Conservation (phyloP, 2,329 filamentous ascomycete species). For the Claviceps purpurea region DNA sequence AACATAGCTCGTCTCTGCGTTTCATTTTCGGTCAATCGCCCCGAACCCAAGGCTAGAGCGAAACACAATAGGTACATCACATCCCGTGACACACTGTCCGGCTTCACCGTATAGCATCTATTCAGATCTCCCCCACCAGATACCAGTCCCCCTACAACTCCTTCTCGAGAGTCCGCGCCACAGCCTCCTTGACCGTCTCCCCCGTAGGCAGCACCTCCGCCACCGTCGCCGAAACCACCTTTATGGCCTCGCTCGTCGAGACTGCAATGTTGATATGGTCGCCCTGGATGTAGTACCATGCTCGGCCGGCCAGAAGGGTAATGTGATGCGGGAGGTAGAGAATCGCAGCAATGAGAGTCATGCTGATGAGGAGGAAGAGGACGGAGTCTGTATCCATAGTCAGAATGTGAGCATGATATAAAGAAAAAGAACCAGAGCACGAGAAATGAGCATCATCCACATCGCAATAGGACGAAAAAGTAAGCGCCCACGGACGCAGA, state of each 20-base stretch:
- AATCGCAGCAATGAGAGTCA: conserved; percentile 73
- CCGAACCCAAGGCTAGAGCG: too few species aligned
- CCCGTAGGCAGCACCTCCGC: conserved; percentile 12
- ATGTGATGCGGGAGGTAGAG: conserved; percentile 93
- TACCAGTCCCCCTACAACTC: conserved; percentile 17
- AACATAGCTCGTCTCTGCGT: too few species aligned
- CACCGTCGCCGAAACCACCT: conserved; percentile 18
- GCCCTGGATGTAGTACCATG: conserved; percentile 91
- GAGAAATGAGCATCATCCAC: too few species aligned
- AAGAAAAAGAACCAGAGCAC: background rate
- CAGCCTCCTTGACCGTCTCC: conserved; percentile 11
- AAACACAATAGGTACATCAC: too few species aligned
- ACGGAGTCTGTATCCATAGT: conserved; percentile 55
- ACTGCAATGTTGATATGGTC: conserved; percentile 45
- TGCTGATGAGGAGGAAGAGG: conserved; percentile 76
- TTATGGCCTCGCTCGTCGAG: conserved; percentile 19
- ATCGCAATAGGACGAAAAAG: too few species aligned
- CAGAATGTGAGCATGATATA: background rate
- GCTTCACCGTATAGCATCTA: background rate
- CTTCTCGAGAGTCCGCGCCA: conserved; percentile 15
- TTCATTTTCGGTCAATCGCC: too few species aligned
- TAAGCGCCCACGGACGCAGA: too few species aligned
- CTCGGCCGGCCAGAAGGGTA: conserved; percentile 64
- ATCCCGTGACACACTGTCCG: too few species aligned
- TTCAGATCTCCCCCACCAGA: too few species aligned